Percentiles rank a stretch among this genome's conserved stretches.
Conservation (phyloP, 192 early-diverging fungal species). For the Backusella australiensis region DNA sequence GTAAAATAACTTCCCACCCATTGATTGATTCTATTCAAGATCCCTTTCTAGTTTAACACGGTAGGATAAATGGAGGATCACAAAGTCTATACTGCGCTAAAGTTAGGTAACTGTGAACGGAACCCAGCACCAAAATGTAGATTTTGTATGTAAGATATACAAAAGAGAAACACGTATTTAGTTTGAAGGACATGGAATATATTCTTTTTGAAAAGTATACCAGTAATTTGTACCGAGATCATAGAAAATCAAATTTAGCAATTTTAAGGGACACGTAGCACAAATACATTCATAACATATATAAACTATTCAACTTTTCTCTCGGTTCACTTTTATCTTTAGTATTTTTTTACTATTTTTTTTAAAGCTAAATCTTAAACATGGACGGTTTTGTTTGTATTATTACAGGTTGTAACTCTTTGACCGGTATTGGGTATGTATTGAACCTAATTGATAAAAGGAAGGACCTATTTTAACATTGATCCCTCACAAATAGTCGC, state of each 20-base stretch:
- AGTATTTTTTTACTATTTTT: background rate
- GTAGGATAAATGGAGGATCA: too few species aligned
- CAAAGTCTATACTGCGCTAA: background rate
- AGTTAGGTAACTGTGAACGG: too few species aligned
- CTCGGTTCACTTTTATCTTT: background rate
- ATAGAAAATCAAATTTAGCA: background rate
- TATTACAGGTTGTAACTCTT: conserved; percentile 46
- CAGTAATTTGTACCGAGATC: background rate
- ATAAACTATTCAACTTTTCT: background rate
- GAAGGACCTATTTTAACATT: too few species aligned
- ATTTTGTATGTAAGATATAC: too few species aligned
- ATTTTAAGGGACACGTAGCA: background rate
- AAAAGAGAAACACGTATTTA: too few species aligned
- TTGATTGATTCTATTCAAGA: background rate
- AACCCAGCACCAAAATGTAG: too few species aligned
- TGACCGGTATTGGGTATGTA: conserved; percentile 46
- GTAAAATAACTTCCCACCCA: background rate
- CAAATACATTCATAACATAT: background rate
- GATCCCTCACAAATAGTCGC: conserved; percentile 24
- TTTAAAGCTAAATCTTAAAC: background rate
- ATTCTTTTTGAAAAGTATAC: background rate
- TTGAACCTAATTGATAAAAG: background rate
- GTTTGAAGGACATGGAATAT: too few species aligned
- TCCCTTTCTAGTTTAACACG: background rate
- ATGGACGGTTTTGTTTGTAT: conserved; percentile 46